Base-by-base conservation (phyloP, 1,284 basidiomycete genomes). In the Moniliophthora roreri region DNA sequence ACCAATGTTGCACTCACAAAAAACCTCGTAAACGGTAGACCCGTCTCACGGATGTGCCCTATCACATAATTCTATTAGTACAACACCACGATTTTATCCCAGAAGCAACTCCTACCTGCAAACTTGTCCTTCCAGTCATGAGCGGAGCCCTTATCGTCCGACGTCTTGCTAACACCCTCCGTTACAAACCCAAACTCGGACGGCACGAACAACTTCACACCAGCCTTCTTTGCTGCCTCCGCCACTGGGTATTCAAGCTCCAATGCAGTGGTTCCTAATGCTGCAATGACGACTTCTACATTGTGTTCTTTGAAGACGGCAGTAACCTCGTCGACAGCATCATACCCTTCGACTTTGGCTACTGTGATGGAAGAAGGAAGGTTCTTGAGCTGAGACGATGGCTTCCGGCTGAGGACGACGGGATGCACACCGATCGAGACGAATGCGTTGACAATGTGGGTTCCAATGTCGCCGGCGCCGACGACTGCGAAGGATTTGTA, bases 201-300 rank as follows among this genome's bases (percentile, higher is more conserved):
- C 21, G 39, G 39, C 4, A 40, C 39, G 51, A 67, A 66, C 1
- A 64, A 51, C 50, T 59, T 57, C 9, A 64, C 60, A 11, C 39
- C 39, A 18, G 39, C 9, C 39, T 40, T 40, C 39, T 40, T 40
- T 40, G 39, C 39, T 10, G 39, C 39, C 10, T 40, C 39, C 21
- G 39, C 39, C 10, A 40, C 11, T 10, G 21, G 11, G 39, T 40
- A 40, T 16, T 40, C 16, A 16, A 40, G 11, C 39, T 16, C n/a
- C 4, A 40, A 10, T 9, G 39, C 39, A 5, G n/a, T 9, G 39
- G 9, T 16, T 18, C 60, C 61, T 2, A 49, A 18, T 11, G 57
- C 47, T 9, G 54, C 52, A 6, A 58, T 34, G 23, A 58, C 47
- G 8, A 56, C 54, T 24, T 54, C 55, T 9, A 56, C 54, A 2